phyloP scores from a whole-genome alignment of 768 basidiomycete genomes.

The Hirschioporus abietinus region DNA sequence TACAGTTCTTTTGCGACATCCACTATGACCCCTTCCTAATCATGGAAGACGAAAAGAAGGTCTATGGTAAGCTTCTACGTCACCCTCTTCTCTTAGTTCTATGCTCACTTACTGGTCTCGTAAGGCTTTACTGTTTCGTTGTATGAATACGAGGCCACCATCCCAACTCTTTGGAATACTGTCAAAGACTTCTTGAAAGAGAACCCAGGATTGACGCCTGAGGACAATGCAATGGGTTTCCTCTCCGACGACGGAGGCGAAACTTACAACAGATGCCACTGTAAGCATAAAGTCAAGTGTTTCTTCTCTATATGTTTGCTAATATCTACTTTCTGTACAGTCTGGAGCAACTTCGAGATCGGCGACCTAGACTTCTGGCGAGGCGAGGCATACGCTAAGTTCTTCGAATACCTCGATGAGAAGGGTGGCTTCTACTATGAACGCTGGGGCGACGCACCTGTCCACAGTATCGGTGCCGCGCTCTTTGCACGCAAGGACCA shows the following conservation, averaged over 20 bases:
- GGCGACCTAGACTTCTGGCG: conserved; percentile 82
- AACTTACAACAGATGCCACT: conserved; percentile 55
- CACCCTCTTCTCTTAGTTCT: background rate
- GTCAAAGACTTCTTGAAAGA: conserved; percentile 55
- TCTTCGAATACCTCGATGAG: conserved; percentile 76
- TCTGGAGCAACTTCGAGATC: conserved; percentile 96
- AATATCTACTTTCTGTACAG: conserved; percentile 29
- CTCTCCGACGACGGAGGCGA: conserved; percentile 50
- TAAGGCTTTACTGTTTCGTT: conserved; percentile 76
- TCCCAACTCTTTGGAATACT: conserved; percentile 71
- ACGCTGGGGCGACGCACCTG: conserved; percentile 92
- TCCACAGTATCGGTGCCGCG: conserved; percentile 87
- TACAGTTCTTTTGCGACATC: conserved; percentile 78
- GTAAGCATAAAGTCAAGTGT: conserved; percentile 25
- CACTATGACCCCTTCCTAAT: conserved; percentile 73
- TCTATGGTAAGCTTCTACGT: conserved; percentile 53
- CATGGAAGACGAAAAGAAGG: conserved; percentile 76
- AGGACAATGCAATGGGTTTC: conserved; percentile 52
- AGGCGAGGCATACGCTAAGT: conserved; percentile 73
- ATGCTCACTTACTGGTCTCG: background rate
- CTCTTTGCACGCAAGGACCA: conserved; percentile 85
- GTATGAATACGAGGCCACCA: conserved; percentile 74
- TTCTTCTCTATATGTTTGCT: conserved; percentile 6
- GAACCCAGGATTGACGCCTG: conserved; percentile 42
- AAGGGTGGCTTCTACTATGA: conserved; percentile 89